Conservation (phyloP, 148 eudicot species). For the Nepenthes mirabilis region DNA sequence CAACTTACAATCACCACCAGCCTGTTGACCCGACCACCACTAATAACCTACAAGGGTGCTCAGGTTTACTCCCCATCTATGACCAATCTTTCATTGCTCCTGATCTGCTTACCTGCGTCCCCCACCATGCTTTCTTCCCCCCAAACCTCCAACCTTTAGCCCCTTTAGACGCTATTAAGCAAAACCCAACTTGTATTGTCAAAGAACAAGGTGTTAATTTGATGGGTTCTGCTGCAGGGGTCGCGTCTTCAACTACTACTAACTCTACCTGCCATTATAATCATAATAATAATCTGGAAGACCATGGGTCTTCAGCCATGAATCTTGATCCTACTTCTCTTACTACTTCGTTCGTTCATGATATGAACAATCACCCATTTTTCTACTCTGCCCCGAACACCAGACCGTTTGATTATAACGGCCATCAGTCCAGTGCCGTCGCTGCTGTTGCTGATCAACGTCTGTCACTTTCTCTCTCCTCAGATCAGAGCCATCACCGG, state of each 20-base stretch:
- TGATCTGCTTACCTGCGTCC: conserved; percentile 18
- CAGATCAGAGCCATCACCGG: no score
- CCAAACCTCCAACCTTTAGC: conserved; percentile 1
- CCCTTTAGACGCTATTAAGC: not conserved
- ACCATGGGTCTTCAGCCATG: conserved; percentile 13
- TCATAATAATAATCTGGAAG: conserved; percentile 13
- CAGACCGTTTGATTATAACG: not conserved
- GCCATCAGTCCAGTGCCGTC: not conserved
- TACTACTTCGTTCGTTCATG: conserved; percentile 11
- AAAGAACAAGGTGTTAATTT: conserved; percentile 20
- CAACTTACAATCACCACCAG: not conserved
- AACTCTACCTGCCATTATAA: not conserved
- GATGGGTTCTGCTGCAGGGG: conserved; percentile 16
- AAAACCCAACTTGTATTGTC: not conserved
- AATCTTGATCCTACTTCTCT: conserved; percentile 7
- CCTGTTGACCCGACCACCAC: not conserved
- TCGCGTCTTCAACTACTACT: conserved; percentile 2
- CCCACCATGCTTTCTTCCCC: not conserved
- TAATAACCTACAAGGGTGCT: conserved; percentile 5
- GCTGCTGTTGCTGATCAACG: not conserved
- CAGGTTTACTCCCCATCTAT: conserved; percentile 24
- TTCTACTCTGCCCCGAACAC: not conserved
- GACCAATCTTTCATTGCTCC: conserved; percentile 24
- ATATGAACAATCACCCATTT: conserved; percentile 11
- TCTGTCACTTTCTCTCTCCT: no score